These are phyloP conservation scores for Rhinocladiella similis DNA, from an alignment of 2,329 filamentous ascomycete species.

Conservation along the genomic window DNA sequence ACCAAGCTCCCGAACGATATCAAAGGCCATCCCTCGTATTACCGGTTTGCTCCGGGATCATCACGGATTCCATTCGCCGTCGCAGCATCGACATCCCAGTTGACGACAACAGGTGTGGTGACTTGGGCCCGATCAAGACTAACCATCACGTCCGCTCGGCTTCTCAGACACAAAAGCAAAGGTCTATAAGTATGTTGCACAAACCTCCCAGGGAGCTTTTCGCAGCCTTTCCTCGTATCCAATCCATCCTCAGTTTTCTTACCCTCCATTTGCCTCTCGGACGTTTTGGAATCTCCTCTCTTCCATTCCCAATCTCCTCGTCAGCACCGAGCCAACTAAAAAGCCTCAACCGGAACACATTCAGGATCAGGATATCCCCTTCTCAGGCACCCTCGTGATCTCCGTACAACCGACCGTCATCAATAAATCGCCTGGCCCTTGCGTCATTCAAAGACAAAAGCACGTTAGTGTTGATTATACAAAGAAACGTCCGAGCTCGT, in stretches of 20 bases:
- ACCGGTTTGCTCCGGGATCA: conserved; percentile 23
- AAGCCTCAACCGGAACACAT: conserved; percentile 9
- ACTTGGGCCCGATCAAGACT: not conserved
- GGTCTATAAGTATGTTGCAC: conserved; percentile 17
- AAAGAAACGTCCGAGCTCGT: conserved; percentile 9
- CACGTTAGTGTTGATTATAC: conserved; percentile 4
- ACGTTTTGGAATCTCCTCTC: not conserved
- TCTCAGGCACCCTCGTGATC: conserved; percentile 15
- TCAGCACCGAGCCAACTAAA: not conserved
- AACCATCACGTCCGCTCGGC: not conserved
- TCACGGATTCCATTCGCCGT: conserved; percentile 17
- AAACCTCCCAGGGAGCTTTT: not conserved
- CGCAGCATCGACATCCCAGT: not conserved
- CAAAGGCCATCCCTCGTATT: not conserved
- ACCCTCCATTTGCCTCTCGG: not conserved
- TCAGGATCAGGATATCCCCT: not conserved
- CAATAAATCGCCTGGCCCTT: conserved; percentile 16
- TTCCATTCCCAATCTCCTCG: not conserved
- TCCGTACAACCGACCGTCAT: conserved; percentile 13
- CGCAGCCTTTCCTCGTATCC: not conserved
- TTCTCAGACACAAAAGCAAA: not conserved
- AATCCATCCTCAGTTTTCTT: not conserved
- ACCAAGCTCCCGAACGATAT: conserved; percentile 9
- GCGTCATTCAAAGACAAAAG: conserved; percentile 22
- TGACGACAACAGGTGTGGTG: not conserved